These are phyloP conservation scores for Fusarium decemcellulare DNA, from an alignment of 2,329 filamentous ascomycete species.

Conservation along the genomic window DNA sequence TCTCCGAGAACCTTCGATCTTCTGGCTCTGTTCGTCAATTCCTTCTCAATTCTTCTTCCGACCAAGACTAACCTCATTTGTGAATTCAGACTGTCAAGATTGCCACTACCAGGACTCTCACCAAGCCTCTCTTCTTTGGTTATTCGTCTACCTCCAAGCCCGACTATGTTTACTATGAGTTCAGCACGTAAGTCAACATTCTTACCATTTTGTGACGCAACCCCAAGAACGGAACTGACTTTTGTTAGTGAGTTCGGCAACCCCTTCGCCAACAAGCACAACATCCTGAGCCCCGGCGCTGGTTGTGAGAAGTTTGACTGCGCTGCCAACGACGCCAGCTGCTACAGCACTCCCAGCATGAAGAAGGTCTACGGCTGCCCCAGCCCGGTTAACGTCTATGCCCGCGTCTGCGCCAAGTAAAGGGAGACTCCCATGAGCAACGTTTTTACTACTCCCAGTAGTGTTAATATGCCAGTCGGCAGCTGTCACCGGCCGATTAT, in stretches of 20 bases:
- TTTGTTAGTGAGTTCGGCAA: slow-evolving; percentile 53
- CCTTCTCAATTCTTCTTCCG: too few relatives aligned
- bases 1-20: slow-evolving; percentile 52
- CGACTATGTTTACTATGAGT: slow-evolving; percentile 55
- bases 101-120: slow-evolving; percentile 54
- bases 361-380: slow-evolving; percentile 60
- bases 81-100: slow-evolving; percentile 56
- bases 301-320: slow-evolving; percentile 58
- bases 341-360: slow-evolving; percentile 56
- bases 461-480: too few relatives aligned
- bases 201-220: too few relatives aligned
- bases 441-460: too few relatives aligned
- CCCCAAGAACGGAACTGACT: neutral
- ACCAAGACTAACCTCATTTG: neutral
- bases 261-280: slow-evolving; percentile 55
- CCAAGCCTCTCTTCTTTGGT: slow-evolving; percentile 57
- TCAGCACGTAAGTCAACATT: slow-evolving; percentile 51
- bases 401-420: slow-evolving; percentile 47
- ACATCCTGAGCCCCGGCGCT: slow-evolving; percentile 53
- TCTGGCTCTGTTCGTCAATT: slow-evolving; percentile 52
- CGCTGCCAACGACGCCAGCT: slow-evolving; percentile 50
- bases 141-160: slow-evolving; percentile 56
- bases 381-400: slow-evolving; percentile 54
- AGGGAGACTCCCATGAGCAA: neutral
- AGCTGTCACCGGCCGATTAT: too few relatives aligned